These are phyloP conservation scores for Rhizopogon vulgaris DNA, from an alignment of 768 basidiomycete genomes.

Conservation along the genomic window DNA sequence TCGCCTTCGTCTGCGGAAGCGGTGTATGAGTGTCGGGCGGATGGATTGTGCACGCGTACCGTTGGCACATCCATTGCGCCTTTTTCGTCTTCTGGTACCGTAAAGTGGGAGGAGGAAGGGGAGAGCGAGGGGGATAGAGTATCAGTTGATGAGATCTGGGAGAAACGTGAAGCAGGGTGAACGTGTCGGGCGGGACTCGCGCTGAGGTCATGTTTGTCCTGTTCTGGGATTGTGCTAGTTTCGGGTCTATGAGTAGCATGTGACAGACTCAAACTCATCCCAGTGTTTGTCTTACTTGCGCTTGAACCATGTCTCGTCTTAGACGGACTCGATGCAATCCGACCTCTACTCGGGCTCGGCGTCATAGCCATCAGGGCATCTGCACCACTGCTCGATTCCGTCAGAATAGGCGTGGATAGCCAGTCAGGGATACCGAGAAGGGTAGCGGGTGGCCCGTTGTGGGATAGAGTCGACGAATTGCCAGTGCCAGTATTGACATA, in stretches of 20 bases:
- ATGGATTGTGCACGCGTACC: neutral
- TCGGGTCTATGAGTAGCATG: neutral
- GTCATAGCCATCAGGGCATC: conserved; percentile 38
- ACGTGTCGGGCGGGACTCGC: conserved; percentile 15
- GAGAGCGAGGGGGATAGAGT: conserved; percentile 4
- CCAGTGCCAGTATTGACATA: neutral
- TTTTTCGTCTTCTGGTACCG: neutral
- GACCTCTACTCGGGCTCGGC: conserved; percentile 6
- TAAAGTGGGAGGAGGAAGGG: neutral
- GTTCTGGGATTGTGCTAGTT: conserved; percentile 14
- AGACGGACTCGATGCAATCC: neutral
- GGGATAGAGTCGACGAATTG: conserved; percentile 3
- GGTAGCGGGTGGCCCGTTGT: conserved; percentile 14
- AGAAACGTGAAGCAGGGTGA: conserved; percentile 17
- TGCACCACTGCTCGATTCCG: conserved; percentile 13
- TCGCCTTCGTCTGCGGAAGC: neutral
- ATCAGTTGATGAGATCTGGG: conserved; percentile 13
- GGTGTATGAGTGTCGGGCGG: neutral
- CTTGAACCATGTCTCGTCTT: neutral
- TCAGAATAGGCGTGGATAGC: conserved; percentile 20
- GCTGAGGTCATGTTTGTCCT: conserved; percentile 14
- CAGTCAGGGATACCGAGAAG: conserved; percentile 21
- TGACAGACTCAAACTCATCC: neutral
- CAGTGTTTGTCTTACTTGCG: neutral
- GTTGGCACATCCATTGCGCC: neutral